These are phyloP conservation scores for Marchantia paleacea DNA, from an alignment of 225 moss, liverwort and hornwort genomes.

Conservation along the genomic window DNA sequence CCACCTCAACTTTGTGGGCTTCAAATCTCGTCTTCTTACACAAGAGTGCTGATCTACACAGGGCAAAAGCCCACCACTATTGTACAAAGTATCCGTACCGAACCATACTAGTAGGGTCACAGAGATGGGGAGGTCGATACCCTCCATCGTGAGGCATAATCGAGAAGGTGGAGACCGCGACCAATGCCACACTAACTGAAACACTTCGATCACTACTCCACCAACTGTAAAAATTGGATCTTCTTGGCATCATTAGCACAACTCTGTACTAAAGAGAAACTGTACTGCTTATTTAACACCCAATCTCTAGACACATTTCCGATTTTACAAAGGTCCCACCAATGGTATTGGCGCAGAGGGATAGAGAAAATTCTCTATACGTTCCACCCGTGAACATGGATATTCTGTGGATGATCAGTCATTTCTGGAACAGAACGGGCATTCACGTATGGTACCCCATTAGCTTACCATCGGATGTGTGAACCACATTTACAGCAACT, in stretches of 20 bases:
- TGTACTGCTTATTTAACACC: neutral
- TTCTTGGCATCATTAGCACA: neutral
- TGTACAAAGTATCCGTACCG: conserved; percentile 22
- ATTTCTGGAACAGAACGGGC: neutral
- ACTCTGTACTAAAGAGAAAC: neutral
- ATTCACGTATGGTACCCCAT: neutral
- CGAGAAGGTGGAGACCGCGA: conserved; percentile 6
- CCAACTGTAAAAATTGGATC: neutral
- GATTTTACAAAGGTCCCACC: conserved; percentile 18
- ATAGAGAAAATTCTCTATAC: neutral
- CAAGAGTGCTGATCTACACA: conserved; percentile 9
- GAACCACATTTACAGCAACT: conserved; percentile 2
- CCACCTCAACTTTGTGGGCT: conserved; percentile 9
- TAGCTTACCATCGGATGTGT: neutral
- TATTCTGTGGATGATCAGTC: neutral
- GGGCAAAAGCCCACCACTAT: conserved; percentile 17
- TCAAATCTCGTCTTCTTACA: conserved; percentile 15
- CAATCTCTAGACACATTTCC: neutral
- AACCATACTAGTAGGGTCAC: conserved; percentile 5
- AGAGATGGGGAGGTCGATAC: conserved; percentile 7
- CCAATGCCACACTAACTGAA: neutral
- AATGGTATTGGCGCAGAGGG: conserved; percentile 1
- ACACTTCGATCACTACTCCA: neutral
- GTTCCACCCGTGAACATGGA: neutral
- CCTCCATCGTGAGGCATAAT: neutral